Evolutionary conservation across 768 basidiomycete genomes (phyloP).

Genomic region (Serendipita vermifera): DNA sequence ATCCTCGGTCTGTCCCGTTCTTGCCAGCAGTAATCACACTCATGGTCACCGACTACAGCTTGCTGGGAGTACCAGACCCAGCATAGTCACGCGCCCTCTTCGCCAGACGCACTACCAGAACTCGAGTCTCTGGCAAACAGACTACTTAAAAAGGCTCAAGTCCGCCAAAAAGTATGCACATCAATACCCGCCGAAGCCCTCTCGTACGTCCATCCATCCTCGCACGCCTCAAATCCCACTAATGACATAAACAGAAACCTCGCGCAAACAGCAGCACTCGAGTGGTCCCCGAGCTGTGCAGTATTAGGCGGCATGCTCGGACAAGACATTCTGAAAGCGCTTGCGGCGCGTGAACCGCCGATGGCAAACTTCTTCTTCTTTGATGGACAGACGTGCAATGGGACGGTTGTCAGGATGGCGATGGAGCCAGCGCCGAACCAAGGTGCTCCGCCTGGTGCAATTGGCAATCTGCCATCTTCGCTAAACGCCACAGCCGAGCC

Average conservation of each 20-base stretch:
- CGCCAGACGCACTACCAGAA: slow-evolving; percentile 35
- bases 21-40: not conserved
- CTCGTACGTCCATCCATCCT: slow-evolving; percentile 36
- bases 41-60: slow-evolving; percentile 31
- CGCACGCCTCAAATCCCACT: not conserved
- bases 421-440: not conserved
- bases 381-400: slow-evolving; percentile 68
- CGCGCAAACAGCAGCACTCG: slow-evolving; percentile 56
- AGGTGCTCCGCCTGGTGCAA: not conserved
- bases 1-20: slow-evolving; percentile 44
- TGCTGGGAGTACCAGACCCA: slow-evolving; percentile 68
- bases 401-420: slow-evolving; percentile 35
- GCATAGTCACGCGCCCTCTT: slow-evolving; percentile 48
- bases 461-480: too few relatives aligned
- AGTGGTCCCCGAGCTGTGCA: slow-evolving; percentile 88
- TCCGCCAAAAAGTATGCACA: slow-evolving; percentile 54
- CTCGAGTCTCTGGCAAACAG: slow-evolving; percentile 52
- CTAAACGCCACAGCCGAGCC: not conserved
- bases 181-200: slow-evolving; percentile 46
- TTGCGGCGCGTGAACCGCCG: slow-evolving; percentile 82
- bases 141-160: slow-evolving; percentile 45
- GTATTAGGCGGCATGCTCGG: slow-evolving; percentile 89
- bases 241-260: not conserved
- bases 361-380: slow-evolving; percentile 87
- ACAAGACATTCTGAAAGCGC: slow-evolving; percentile 86